Evolutionary conservation across 345 rosid genomes (phyloP).

Genomic region (Acer saccharum): DNA sequence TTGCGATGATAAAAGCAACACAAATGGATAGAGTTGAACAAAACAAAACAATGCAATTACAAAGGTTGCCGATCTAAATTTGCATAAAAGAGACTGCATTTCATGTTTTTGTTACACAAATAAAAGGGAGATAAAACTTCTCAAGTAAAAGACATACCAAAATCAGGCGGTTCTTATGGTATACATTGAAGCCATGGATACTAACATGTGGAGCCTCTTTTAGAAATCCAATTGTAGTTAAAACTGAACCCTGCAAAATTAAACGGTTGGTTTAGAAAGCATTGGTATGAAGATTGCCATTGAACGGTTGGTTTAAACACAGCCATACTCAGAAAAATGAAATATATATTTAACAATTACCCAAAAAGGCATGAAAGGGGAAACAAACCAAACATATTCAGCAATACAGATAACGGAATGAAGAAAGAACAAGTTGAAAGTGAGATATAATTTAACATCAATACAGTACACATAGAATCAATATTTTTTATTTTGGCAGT

Average conservation of each 20-base stretch:
- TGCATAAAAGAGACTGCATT: not conserved
- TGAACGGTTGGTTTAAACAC: not conserved
- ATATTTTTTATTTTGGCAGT: not conserved
- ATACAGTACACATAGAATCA: not conserved
- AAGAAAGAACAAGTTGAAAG: not conserved
- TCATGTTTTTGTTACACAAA: not conserved
- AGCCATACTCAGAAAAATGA: not conserved
- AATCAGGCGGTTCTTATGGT: constrained; percentile 91
- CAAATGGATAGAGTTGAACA: not conserved
- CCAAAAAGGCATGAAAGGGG: not conserved
- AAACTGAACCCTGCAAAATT: constrained; percentile 60
- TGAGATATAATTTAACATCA: not conserved
- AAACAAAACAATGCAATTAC: not conserved
- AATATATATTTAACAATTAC: not conserved
- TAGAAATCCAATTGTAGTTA: constrained; percentile 88
- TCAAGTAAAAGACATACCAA: constrained; percentile 47
- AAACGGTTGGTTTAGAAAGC: constrained; percentile 14
- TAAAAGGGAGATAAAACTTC: not conserved
- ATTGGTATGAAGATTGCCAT: not conserved
- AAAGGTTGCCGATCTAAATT: not conserved
- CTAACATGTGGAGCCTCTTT: constrained; percentile 84
- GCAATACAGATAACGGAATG: not conserved
- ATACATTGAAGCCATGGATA: constrained; percentile 82
- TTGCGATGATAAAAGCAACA: not conserved
- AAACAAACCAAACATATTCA: not conserved